Percentiles rank a stretch among this genome's conserved stretches.
Evolutionary conservation across 441 rosid genomes (phyloP).

Genomic region (Biscutella laevigata): DNA sequence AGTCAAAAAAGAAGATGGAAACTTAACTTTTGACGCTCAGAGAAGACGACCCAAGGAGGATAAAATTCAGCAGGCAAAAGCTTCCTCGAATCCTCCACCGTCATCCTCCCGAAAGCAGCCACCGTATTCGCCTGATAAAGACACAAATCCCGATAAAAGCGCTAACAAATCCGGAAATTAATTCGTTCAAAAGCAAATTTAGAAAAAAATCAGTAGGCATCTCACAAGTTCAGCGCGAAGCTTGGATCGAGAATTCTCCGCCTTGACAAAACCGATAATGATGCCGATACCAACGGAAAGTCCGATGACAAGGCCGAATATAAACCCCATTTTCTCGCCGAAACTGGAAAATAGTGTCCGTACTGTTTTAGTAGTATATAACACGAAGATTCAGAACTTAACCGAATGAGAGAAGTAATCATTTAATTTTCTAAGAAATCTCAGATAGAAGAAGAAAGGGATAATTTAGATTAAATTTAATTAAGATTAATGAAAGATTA

Average conservation of each 20-base stretch:
- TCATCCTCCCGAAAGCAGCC: conserved; percentile 95
- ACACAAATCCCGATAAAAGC: neutral
- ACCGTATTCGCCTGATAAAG: conserved; percentile 55
- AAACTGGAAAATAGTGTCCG: conserved; percentile 10
- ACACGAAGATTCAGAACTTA: conserved; percentile 18
- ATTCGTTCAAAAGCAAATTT: no score
- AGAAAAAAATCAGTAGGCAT: no score
- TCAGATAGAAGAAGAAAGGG: neutral
- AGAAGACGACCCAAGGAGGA: conserved; percentile 97
- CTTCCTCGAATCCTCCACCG: conserved; percentile 83
- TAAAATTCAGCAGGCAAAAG: conserved; percentile 67
- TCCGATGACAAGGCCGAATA: conserved; percentile 64
- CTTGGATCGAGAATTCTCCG: conserved; percentile 78
- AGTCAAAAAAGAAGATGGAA: neutral
- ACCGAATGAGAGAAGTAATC: neutral
- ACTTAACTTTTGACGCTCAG: conserved; percentile 80
- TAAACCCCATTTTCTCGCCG: conserved; percentile 40
- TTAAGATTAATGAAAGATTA: conserved; percentile 1
- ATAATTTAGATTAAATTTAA: neutral
- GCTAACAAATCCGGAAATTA: conserved; percentile 1
- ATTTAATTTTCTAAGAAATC: neutral
- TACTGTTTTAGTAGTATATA: neutral
- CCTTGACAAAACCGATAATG: conserved; percentile 60
- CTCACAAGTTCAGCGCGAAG: conserved; percentile 65
- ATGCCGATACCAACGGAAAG: conserved; percentile 54